phyloP scores from a whole-genome alignment of 2,329 filamentous ascomycete genomes.

The Cylindrodendrum hubeiense region DNA sequence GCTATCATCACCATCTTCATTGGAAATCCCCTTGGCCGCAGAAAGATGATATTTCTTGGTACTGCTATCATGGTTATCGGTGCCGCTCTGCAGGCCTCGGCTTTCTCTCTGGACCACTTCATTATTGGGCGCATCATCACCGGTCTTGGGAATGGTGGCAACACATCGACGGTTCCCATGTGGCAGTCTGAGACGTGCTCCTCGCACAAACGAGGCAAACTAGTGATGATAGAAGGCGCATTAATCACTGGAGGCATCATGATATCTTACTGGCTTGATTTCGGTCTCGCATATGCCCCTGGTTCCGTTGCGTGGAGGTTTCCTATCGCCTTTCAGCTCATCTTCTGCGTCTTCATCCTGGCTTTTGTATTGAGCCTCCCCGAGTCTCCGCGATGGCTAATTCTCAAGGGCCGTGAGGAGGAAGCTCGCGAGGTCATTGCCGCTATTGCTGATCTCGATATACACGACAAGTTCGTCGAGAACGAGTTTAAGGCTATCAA shows the following conservation, averaged over 20 bases:
- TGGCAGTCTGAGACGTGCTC: constrained; percentile 73
- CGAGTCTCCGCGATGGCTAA: constrained; percentile 64
- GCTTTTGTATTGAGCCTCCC: constrained; percentile 64
- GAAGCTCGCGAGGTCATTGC: constrained; percentile 62
- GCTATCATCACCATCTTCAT: constrained; percentile 76
- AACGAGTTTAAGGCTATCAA: constrained; percentile 71
- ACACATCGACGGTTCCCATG: constrained; percentile 69
- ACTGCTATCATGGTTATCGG: constrained; percentile 70
- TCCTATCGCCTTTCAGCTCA: constrained; percentile 66
- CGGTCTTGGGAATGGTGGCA: constrained; percentile 68
- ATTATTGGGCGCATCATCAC: constrained; percentile 71
- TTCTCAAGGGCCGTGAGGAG: constrained; percentile 59
- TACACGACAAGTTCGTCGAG: constrained; percentile 69
- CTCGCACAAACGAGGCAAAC: constrained; percentile 68
- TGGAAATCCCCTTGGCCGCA: constrained; percentile 72
- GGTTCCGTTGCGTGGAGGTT: constrained; percentile 65
- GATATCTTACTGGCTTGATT: constrained; percentile 71
- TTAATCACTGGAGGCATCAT: constrained; percentile 69
- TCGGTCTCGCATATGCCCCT: constrained; percentile 65
- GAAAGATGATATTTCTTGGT: constrained; percentile 70
- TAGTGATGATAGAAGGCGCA: constrained; percentile 72
- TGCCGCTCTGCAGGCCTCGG: constrained; percentile 68
- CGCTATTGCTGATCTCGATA: constrained; percentile 66
- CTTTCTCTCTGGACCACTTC: constrained; percentile 66
- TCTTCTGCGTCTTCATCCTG: constrained; percentile 71